Percentiles rank a stretch among this genome's conserved stretches.
Evolutionary conservation across 1,139 yeast species (phyloP).

Genomic region (Yamadazyma blattariae): DNA sequence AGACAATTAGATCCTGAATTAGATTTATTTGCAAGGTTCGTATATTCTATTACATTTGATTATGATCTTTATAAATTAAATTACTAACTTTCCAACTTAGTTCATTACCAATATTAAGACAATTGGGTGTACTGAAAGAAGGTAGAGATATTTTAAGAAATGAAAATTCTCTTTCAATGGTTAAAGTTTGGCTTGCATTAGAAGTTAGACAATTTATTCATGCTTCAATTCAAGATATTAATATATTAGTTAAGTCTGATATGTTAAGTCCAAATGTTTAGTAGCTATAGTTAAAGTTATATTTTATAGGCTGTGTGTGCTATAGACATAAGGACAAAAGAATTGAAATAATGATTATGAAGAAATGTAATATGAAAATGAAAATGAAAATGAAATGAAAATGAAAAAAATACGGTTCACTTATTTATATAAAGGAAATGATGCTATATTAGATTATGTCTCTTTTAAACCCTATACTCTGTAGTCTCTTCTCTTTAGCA

Average conservation of each 20-base stretch:
- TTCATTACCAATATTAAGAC: conserved; percentile 85
- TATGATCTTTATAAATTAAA: conserved; percentile 41
- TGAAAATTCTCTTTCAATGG: conserved; percentile 69
- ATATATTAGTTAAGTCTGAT: conserved; percentile 48
- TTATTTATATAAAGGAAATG: no score
- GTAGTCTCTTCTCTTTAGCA: no score
- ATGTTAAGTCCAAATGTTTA: conserved; percentile 48
- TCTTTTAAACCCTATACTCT: no score
- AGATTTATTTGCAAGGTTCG: conserved; percentile 93
- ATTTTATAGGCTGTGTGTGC: not conserved
- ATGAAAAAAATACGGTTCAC: no score
- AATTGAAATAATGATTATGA: no score
- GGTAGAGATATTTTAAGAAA: conserved; percentile 56
- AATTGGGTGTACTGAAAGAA: conserved; percentile 70
- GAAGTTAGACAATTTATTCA: conserved; percentile 86
- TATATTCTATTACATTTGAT: conserved; percentile 61
- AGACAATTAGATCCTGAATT: conserved; percentile 88
- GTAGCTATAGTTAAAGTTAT: no score
- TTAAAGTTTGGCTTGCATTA: conserved; percentile 87
- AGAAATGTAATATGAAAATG: no score
- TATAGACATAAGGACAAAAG: not conserved
- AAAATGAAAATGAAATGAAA: no score
- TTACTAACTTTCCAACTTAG: conserved; percentile 40
- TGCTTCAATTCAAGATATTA: conserved; percentile 76
- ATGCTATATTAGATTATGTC: no score